A percentile compares a stretch with the other conserved stretches of the same genome.
These are phyloP conservation scores for Xylaria sp. DNA, from an alignment of 2,329 filamentous ascomycete genomes.

Conservation along the genomic window DNA sequence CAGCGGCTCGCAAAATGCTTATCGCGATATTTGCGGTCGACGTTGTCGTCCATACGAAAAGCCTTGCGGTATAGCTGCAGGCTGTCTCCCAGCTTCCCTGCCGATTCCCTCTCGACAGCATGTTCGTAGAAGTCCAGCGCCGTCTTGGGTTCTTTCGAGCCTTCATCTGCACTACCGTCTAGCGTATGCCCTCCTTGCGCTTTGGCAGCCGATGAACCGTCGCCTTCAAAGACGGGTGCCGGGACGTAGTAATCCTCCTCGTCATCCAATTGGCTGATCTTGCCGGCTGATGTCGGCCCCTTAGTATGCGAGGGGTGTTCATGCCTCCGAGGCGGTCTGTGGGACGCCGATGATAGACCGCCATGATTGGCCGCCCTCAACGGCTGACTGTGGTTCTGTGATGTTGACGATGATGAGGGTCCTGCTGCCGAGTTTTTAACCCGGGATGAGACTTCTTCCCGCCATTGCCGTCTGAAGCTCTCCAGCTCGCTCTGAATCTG, in stretches of 20 bases:
- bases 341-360: constrained; percentile 33
- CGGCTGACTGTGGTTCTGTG: constrained; percentile 34
- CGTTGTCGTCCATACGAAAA: constrained; percentile 86
- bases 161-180: constrained; percentile 29
- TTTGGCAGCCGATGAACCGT: constrained; percentile 36
- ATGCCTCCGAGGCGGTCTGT: constrained; percentile 35
- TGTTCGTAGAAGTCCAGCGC: constrained; percentile 93
- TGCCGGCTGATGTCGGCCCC: constrained; percentile 33
- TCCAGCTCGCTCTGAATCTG: constrained; percentile 77
- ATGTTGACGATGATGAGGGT: constrained; percentile 24
- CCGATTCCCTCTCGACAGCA: constrained; percentile 87
- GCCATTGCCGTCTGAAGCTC: constrained; percentile 87
- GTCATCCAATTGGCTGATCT: constrained; percentile 44
- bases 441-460: constrained; percentile 73
- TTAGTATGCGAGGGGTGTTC: constrained; percentile 37
- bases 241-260: constrained; percentile 50
- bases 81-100: constrained; percentile 89
- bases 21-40: constrained; percentile 87
- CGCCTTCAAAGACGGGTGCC: constrained; percentile 50
- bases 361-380: constrained; percentile 25
- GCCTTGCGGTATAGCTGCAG: constrained; percentile 88
- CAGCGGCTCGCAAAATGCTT: constrained; percentile 84
- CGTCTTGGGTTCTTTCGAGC: constrained; percentile 52
- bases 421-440: constrained; percentile 49
- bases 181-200: constrained; percentile 36